Evolutionary conservation across 2,329 filamentous ascomycete species (phyloP).

Genomic region (Aspergillus flavus): DNA sequence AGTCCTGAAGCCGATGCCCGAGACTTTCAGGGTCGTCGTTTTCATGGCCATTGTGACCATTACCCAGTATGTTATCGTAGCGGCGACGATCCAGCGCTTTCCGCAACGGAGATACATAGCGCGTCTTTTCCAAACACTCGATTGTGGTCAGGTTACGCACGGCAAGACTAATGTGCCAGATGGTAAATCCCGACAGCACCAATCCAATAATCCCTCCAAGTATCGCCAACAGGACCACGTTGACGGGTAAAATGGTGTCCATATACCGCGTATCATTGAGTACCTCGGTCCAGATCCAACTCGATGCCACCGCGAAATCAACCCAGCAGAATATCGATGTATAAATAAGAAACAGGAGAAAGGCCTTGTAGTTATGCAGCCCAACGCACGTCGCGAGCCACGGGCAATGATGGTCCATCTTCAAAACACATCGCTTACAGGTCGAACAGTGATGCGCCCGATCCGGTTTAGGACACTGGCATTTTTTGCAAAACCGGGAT

Average conservation of each 20-base stretch:
- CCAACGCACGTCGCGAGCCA: constrained; percentile 97
- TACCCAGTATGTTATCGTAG: constrained; percentile 51
- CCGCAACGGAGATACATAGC: constrained; percentile 81
- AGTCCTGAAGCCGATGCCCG: constrained; percentile 55
- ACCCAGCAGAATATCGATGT: constrained; percentile 83
- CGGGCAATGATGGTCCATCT: constrained; percentile 99
- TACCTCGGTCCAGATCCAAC: constrained; percentile 86
- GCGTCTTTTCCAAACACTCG: constrained; percentile 92
- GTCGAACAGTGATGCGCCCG: constrained; percentile 96
- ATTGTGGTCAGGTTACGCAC: constrained; percentile 86
- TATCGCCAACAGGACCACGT: constrained; percentile 85
- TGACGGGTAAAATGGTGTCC: constrained; percentile 80
- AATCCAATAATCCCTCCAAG: constrained; percentile 88
- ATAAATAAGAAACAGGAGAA: constrained; percentile 89
- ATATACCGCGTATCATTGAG: constrained; percentile 69
- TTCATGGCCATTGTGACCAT: constrained; percentile 16
- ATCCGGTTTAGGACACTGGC: constrained; percentile 90
- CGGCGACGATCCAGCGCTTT: constrained; percentile 69
- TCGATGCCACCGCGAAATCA: constrained; percentile 72
- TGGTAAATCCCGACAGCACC: constrained; percentile 84
- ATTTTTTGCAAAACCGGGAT: constrained; percentile 94
- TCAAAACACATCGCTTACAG: constrained; percentile 89
- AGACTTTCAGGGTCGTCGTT: constrained; percentile 38
- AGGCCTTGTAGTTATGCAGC: constrained; percentile 92
- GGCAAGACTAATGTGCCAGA: constrained; percentile 86